Conservation (phyloP, 2,329 filamentous ascomycete genomes). For the Aspergillus terreus region DNA sequence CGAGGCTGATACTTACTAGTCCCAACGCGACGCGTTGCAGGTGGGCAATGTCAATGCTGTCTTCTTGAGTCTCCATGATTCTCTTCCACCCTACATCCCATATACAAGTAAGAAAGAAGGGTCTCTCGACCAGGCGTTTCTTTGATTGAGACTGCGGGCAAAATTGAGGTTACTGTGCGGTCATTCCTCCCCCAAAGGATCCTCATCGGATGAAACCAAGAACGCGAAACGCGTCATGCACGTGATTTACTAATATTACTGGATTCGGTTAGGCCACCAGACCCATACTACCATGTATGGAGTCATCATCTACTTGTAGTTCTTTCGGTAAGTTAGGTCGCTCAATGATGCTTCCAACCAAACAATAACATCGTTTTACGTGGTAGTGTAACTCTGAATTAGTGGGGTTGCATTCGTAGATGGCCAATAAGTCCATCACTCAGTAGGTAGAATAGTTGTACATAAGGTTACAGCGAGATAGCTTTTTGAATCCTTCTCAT, state of each 20-base stretch:
- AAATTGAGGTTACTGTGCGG: neutral
- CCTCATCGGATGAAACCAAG: neutral
- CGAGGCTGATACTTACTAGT: slow-evolving; percentile 29
- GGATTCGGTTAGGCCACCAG: slow-evolving; percentile 8
- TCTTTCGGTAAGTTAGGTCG: too few species aligned
- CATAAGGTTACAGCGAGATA: slow-evolving; percentile 10
- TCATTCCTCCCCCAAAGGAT: neutral
- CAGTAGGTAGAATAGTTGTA: slow-evolving; percentile 3
- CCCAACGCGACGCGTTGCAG: slow-evolving; percentile 41
- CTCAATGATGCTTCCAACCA: too few species aligned
- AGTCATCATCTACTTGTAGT: too few species aligned
- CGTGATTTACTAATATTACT: slow-evolving; percentile 29
- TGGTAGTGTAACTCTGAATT: neutral
- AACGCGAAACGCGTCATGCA: slow-evolving; percentile 31
- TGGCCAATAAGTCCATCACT: neutral
- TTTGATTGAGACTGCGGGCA: neutral
- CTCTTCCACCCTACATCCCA: neutral
- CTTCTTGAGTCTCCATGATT: slow-evolving; percentile 37
- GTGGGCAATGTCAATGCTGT: slow-evolving; percentile 39
- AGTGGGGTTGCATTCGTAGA: neutral
- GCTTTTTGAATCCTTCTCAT: neutral
- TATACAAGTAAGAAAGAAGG: neutral
- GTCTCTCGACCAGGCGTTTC: neutral
- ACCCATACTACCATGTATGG: too few species aligned
- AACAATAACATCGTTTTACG: too few species aligned